Evolutionary conservation across 2,329 filamentous ascomycete species (phyloP), one percentile per base, ranked within the genome.

Genomic region (Didymella arachidicola): DNA sequence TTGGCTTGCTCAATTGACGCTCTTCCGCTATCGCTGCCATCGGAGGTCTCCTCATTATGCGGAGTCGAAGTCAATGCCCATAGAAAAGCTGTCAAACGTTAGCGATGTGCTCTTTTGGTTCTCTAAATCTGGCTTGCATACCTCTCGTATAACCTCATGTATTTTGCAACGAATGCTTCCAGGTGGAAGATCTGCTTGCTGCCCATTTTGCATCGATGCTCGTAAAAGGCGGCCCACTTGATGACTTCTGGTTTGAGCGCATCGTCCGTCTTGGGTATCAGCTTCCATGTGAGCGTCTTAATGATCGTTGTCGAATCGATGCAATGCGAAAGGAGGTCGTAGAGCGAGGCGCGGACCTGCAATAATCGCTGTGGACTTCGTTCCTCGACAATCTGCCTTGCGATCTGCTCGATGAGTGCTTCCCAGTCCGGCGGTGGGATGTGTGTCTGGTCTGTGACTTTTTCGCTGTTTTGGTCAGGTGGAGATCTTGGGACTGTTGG

Each of bases 381-480:
- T 76, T 99, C 94, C 38, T 90, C 89, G 73, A 97, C 87, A 54
- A 99, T 97, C 69, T 98, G 93, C 71, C 89, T 88, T n/a, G 96
- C 93, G 62, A 97, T 90, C 72, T 96, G 87, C 5, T 86, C 84
- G 66, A 99, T 93, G 61, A 99, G 84, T 0, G 92, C 91, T 76
- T 99, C 95, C 93, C 95, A 99, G 71, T 99, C 95, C 1, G 96
- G 93, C 0, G 94, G 95, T 11, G 94, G 94, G 61, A 99, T 97
- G 4, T 89, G 87, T 3, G 94, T 98, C 62, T 84, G 87, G 65
- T 97, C 93, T 49, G 89, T 90, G 18, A 97, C 88, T 80, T 91
- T 95, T 77, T 98, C 94, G 77, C 94, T 97, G 71, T 36, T n/a
- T 4, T 25, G 52, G 42, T 44, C 8, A 53, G 71, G 34, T 69